These are phyloP conservation scores for Chlamydomonas reinhardtii DNA, from an alignment of 163 green algal species.

Conservation along the genomic window DNA sequence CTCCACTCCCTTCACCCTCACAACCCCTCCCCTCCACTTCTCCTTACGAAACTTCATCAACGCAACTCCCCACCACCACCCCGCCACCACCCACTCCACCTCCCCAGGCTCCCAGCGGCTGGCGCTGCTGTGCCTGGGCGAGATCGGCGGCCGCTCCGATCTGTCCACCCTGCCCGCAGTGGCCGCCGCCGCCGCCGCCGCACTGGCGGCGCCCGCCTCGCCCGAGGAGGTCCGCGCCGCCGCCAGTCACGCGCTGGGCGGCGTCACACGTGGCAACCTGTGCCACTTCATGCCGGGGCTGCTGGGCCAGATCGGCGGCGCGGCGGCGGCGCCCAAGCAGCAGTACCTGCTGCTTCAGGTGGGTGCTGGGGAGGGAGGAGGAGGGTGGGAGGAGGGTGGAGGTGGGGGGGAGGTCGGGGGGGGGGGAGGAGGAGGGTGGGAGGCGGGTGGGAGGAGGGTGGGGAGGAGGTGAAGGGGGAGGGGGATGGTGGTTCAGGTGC, in stretches of 20 bases:
- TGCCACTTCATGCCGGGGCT: constrained; percentile 82
- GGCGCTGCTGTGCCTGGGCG: constrained; percentile 89
- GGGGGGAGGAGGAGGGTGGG: too few species aligned
- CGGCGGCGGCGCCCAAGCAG: constrained; percentile 73
- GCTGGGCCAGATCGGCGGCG: constrained; percentile 59
- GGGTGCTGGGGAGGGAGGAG: neutral
- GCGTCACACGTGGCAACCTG: constrained; percentile 84
- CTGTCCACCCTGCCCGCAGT: constrained; percentile 72
- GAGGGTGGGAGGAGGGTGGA: neutral
- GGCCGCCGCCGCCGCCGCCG: constrained; percentile 63
- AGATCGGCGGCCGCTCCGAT: constrained; percentile 85
- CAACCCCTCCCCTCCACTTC: too few species aligned
- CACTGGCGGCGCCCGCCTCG: constrained; percentile 59
- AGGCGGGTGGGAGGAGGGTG: neutral
- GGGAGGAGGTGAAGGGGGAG: neutral
- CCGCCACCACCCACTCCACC: too few species aligned
- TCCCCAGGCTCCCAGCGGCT: constrained; percentile 72
- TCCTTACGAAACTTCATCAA: too few species aligned
- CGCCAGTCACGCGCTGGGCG: constrained; percentile 87
- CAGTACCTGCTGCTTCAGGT: constrained; percentile 93
- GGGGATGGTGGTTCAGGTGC: neutral
- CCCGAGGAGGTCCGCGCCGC: constrained; percentile 88
- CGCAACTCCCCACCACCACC: too few species aligned
- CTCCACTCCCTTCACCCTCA: too few species aligned
- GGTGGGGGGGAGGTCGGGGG: too few species aligned